These are phyloP conservation scores for Ciborinia camelliae DNA, from an alignment of 2,329 filamentous ascomycete species.

Conservation along the genomic window DNA sequence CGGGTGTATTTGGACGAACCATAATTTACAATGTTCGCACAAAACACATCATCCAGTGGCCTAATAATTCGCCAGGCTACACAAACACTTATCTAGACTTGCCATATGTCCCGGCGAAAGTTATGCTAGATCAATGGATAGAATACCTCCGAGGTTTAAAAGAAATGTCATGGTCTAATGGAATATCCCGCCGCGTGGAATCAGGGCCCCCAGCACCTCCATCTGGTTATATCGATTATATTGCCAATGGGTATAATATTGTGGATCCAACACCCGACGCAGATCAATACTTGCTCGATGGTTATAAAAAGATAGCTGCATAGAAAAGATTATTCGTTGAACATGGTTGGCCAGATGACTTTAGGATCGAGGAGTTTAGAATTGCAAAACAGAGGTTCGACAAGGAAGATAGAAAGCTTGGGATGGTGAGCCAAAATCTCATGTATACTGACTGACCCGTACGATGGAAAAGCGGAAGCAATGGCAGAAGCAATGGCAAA, in stretches of 20 bases:
- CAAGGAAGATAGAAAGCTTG: neutral
- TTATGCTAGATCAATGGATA: slow-evolving; percentile 10
- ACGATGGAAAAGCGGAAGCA: neutral
- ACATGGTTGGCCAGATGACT: neutral
- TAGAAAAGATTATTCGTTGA: neutral
- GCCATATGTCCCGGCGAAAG: neutral
- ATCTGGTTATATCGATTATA: slow-evolving; percentile 7
- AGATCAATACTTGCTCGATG: neutral
- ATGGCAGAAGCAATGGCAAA: neutral
- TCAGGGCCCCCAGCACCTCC: neutral
- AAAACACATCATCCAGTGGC: neutral
- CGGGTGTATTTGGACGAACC: slow-evolving; percentile 1
- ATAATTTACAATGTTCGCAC: slow-evolving; percentile 6
- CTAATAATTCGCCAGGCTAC: slow-evolving; percentile 1
- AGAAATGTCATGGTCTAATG: neutral
- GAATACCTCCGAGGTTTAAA: neutral
- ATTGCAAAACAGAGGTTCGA: slow-evolving; percentile 1
- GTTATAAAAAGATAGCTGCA: neutral
- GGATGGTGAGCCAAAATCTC: neutral
- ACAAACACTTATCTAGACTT: slow-evolving; percentile 9
- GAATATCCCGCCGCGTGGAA: neutral
- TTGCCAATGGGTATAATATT: slow-evolving; percentile 1
- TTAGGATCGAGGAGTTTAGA: neutral
- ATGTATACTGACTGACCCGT: neutral
- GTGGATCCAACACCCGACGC: slow-evolving; percentile 2